phyloP scores from a whole-genome alignment of 345 rosid species.

The Microthlaspi erraticum region DNA sequence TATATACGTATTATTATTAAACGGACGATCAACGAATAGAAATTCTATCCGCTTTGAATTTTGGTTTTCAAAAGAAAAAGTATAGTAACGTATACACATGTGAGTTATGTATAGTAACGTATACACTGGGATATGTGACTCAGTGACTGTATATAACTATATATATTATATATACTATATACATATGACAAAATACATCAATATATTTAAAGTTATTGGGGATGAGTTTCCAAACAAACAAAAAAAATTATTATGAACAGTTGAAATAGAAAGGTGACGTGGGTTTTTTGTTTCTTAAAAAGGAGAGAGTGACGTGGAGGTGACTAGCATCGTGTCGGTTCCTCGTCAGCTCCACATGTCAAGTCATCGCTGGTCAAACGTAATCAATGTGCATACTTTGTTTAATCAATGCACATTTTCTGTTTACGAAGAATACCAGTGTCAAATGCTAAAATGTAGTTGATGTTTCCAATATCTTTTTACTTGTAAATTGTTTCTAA shows the following conservation, averaged over 20 bases:
- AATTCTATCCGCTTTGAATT: slow-evolving; percentile 5
- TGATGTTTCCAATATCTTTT: neutral
- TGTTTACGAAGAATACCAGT: neutral
- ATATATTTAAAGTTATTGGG: neutral
- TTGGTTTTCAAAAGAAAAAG: neutral
- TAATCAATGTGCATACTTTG: neutral
- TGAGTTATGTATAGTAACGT: neutral
- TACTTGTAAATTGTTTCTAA: neutral
- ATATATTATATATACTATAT: too few species aligned
- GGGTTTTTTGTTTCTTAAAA: slow-evolving; percentile 6
- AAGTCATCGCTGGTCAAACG: slow-evolving; percentile 27
- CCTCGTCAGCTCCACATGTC: slow-evolving; percentile 49
- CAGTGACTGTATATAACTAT: neutral
- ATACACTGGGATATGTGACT: neutral
- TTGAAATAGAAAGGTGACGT: slow-evolving; percentile 1
- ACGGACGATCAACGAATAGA: neutral
- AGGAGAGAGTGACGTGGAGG: slow-evolving; percentile 41
- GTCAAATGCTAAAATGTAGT: neutral
- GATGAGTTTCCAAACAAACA: neutral
- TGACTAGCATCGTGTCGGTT: slow-evolving; percentile 43
- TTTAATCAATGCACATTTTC: slow-evolving; percentile 22
- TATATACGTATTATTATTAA: neutral
- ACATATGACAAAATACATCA: neutral
- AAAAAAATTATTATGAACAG: slow-evolving; percentile 10
- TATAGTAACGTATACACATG: too few species aligned